Evolutionary conservation across 495 filamentous ascomycete genomes (phyloP).

Genomic region (Lophiostoma macrostomum): DNA sequence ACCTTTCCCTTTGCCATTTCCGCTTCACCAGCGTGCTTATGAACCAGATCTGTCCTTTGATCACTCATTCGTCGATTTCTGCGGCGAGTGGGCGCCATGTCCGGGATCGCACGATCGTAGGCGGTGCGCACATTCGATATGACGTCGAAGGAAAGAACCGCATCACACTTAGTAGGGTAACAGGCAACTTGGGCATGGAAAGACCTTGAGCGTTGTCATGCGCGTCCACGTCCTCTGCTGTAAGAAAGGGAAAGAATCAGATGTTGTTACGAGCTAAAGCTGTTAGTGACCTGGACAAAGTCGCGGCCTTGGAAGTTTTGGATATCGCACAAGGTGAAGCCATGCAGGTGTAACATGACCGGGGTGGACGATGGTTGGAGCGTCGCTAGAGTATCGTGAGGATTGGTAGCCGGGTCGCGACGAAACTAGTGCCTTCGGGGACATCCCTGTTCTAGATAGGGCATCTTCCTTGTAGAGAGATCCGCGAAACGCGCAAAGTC

Average conservation of each 20-base stretch:
- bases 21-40: background rate
- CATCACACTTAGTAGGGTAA: background rate
- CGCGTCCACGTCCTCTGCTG: conserved; percentile 12
- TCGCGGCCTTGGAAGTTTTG: conserved; percentile 18
- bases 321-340: conserved; percentile 9
- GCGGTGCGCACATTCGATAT: background rate
- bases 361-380: conserved; percentile 7
- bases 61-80: conserved; percentile 18
- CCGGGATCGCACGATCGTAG: conserved; percentile 16
- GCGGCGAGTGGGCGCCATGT: conserved; percentile 2
- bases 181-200: conserved; percentile 1
- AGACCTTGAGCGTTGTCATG: conserved; percentile 8
- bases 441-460: conserved; percentile 6
- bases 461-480: background rate
- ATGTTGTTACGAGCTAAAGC: background rate
- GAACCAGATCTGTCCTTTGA: background rate
- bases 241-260: background rate
- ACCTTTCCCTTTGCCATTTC: background rate
- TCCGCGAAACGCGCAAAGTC: too few relatives aligned
- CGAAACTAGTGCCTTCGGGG: conserved; percentile 2
- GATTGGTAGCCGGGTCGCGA: conserved; percentile 4
- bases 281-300: conserved; percentile 2
- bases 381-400: background rate
- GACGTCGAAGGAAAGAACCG: conserved; percentile 21
- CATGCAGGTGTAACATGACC: conserved; percentile 8